Conservation (phyloP, 2,329 filamentous ascomycete genomes). For the Penicillium sp. region DNA sequence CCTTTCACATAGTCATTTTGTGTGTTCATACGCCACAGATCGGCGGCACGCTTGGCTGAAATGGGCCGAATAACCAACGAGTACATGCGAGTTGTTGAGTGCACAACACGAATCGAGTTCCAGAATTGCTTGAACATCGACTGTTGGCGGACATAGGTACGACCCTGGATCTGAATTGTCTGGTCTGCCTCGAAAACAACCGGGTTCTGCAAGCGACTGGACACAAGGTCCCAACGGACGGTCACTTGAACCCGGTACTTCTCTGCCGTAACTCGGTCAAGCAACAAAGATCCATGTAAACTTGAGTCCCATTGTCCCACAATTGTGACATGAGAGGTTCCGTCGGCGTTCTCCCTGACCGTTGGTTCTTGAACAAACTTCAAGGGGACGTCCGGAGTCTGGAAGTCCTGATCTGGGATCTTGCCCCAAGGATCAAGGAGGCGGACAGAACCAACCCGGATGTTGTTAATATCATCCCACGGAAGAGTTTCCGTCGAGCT, state of each 20-base stretch:
- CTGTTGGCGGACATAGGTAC: constrained; percentile 78
- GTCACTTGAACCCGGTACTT: constrained; percentile 88
- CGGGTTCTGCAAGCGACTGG: constrained; percentile 77
- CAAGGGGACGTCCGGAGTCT: constrained; percentile 70
- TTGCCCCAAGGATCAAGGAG: constrained; percentile 83
- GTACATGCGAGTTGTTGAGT: constrained; percentile 82
- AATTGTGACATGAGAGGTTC: constrained; percentile 80
- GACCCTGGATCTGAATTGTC: constrained; percentile 77
- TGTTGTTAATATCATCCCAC: constrained; percentile 76
- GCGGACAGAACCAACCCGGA: constrained; percentile 77
- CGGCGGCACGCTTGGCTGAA: constrained; percentile 84
- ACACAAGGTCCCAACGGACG: constrained; percentile 80
- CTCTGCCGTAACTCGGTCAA: constrained; percentile 92
- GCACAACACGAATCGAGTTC: constrained; percentile 79
- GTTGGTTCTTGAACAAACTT: constrained; percentile 74
- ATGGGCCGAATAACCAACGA: constrained; percentile 81
- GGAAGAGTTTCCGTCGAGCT: constrained; percentile 83
- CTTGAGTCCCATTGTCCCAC: constrained; percentile 97
- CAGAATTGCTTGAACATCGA: constrained; percentile 86
- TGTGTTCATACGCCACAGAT: constrained; percentile 95
- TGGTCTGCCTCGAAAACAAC: constrained; percentile 83
- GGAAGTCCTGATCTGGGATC: constrained; percentile 71
- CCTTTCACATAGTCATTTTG: constrained; percentile 95
- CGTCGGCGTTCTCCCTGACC: constrained; percentile 83
- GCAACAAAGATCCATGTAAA: constrained; percentile 81